Evolutionary conservation across 164 flowering plant species (phyloP).

Genomic region (Sextonia rubra): DNA sequence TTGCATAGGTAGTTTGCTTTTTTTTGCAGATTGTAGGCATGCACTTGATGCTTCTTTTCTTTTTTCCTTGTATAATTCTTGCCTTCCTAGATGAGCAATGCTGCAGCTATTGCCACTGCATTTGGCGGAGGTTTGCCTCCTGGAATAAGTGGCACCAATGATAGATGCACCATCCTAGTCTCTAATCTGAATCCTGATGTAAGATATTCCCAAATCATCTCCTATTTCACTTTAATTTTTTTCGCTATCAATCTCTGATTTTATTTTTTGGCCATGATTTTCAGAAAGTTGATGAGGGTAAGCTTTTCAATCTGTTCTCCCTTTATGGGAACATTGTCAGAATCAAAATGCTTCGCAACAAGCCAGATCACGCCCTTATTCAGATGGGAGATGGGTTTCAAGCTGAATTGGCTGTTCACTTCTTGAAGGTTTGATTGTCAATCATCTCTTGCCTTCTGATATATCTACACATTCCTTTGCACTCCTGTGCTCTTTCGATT

Average conservation of each 20-base stretch:
- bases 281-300: slow-evolving; percentile 93
- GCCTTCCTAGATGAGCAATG: slow-evolving; percentile 63
- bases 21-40: too few species aligned
- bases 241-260: neutral
- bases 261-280: slow-evolving; percentile 2
- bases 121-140: slow-evolving; percentile 95
- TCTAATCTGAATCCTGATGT: slow-evolving; percentile 90
- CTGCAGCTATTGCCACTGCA: slow-evolving; percentile 89
- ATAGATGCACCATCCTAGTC: slow-evolving; percentile 82
- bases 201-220: slow-evolving; percentile 21
- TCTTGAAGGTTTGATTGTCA: slow-evolving; percentile 62
- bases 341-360: slow-evolving; percentile 84
- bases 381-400: slow-evolving; percentile 99
- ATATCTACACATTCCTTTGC: neutral
- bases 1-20: too few species aligned
- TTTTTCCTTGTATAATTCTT: too few species aligned
- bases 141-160: slow-evolving; percentile 91
- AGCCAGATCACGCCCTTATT: slow-evolving; percentile 95
- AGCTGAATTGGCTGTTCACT: slow-evolving; percentile 96
- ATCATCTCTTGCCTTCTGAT: too few species aligned
- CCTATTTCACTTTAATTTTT: neutral
- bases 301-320: slow-evolving; percentile 92
- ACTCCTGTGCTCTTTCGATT: neutral
- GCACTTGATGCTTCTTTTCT: neutral
- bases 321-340: slow-evolving; percentile 91